Conservation (phyloP, 495 filamentous ascomycete genomes). For the Geoglossum glabrum region DNA sequence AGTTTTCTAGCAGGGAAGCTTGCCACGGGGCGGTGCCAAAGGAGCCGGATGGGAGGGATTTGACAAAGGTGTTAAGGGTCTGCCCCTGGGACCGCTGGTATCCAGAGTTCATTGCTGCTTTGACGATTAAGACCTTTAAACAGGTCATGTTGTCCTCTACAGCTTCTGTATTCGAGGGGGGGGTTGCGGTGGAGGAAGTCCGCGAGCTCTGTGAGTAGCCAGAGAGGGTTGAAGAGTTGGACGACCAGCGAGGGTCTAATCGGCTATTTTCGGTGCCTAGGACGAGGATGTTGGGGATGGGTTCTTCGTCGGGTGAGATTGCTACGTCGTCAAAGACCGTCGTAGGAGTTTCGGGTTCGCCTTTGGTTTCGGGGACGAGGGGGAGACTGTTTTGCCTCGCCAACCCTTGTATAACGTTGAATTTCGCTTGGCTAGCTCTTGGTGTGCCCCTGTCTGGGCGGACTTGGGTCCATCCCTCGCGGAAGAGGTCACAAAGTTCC, state of each 20-base stretch:
- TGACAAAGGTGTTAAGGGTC: slow-evolving; percentile 47
- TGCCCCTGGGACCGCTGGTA: slow-evolving; percentile 32
- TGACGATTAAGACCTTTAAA: slow-evolving; percentile 54
- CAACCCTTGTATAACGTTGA: slow-evolving; percentile 27
- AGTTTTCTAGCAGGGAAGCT: slow-evolving; percentile 46
- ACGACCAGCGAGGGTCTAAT: slow-evolving; percentile 47
- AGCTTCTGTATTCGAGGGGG: slow-evolving; percentile 43
- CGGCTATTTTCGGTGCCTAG: slow-evolving; percentile 38
- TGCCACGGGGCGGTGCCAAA: slow-evolving; percentile 59
- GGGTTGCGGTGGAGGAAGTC: slow-evolving; percentile 39
- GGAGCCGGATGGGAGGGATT: slow-evolving; percentile 49
- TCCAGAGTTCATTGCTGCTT: slow-evolving; percentile 63
- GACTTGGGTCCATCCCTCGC: slow-evolving; percentile 82
- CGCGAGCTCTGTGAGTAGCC: slow-evolving; percentile 51
- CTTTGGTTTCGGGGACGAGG: slow-evolving; percentile 10
- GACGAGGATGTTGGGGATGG: slow-evolving; percentile 66
- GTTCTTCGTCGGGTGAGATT: slow-evolving; percentile 54
- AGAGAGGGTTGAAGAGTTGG: slow-evolving; percentile 47
- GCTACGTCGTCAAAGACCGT: slow-evolving; percentile 84
- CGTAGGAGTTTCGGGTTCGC: slow-evolving; percentile 67
- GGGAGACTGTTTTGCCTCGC: slow-evolving; percentile 12
- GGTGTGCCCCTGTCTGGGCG: slow-evolving; percentile 76
- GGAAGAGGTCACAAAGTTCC: slow-evolving; percentile 86
- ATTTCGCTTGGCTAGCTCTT: slow-evolving; percentile 40
- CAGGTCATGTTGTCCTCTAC: slow-evolving; percentile 57